These are phyloP conservation scores for Caryopteris hybrid DNA, from an alignment of 305 asterid species.

Conservation along the genomic window DNA sequence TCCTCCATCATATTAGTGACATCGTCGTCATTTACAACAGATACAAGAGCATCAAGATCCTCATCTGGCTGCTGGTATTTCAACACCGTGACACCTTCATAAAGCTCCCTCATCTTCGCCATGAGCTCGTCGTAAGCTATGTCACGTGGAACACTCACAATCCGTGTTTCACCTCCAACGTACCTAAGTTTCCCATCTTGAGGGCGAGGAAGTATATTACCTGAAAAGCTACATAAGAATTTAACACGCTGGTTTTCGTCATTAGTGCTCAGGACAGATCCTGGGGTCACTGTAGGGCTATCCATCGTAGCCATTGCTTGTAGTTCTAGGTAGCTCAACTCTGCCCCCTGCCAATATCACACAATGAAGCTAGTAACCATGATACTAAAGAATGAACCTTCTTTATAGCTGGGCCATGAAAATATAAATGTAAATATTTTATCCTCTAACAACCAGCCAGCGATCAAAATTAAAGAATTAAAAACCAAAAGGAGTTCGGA, in stretches of 20 bases:
- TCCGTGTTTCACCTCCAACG: slow-evolving; percentile 96
- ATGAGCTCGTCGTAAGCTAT: slow-evolving; percentile 75
- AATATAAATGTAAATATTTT: neutral
- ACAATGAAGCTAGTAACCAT: no score
- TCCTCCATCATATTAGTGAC: slow-evolving; percentile 99
- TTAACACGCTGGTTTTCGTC: slow-evolving; percentile 74
- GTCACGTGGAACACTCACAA: slow-evolving; percentile 71
- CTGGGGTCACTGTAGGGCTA: slow-evolving; percentile 44
- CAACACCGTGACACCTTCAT: slow-evolving; percentile 58
- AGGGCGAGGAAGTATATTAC: slow-evolving; percentile 89
- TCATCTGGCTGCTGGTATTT: slow-evolving; percentile 98
- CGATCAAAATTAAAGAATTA: neutral
- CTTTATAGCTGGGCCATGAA: neutral
- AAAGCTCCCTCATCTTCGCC: slow-evolving; percentile 88
- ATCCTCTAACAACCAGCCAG: neutral
- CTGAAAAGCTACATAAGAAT: slow-evolving; percentile 86
- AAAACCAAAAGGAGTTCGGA: neutral
- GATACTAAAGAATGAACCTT: neutral
- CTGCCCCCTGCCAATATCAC: slow-evolving; percentile 27
- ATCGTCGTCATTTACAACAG: slow-evolving; percentile 93
- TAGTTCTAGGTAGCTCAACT: slow-evolving; percentile 19
- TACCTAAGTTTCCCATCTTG: slow-evolving; percentile 95
- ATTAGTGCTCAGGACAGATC: slow-evolving; percentile 37
- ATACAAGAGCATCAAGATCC: slow-evolving; percentile 96
- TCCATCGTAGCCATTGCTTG: slow-evolving; percentile 49